These are phyloP conservation scores for Debaryomyces udenii DNA, from an alignment of 1,139 yeast genomes.

Conservation along the genomic window DNA sequence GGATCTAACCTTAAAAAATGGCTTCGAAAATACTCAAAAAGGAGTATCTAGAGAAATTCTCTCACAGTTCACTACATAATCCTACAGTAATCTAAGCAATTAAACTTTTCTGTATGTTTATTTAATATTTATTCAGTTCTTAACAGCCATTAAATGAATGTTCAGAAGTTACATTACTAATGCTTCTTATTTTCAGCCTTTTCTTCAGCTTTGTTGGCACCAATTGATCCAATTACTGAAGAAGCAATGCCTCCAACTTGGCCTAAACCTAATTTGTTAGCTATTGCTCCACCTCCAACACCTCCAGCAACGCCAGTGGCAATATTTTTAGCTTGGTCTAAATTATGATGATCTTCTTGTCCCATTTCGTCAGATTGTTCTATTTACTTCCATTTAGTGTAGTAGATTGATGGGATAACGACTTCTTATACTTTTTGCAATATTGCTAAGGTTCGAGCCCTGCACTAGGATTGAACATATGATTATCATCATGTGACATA, in stretches of 20 bases:
- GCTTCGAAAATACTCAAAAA: too few species aligned
- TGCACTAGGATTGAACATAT: neutral
- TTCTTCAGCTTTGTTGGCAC: slow-evolving; percentile 34
- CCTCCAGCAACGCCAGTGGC: slow-evolving; percentile 26
- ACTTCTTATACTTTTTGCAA: slow-evolving; percentile 4
- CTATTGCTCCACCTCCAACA: slow-evolving; percentile 23
- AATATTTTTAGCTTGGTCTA: slow-evolving; percentile 21
- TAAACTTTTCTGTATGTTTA: too few species aligned
- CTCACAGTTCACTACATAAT: too few species aligned
- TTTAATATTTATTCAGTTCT: too few species aligned
- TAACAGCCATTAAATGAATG: too few species aligned
- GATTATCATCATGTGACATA: neutral
- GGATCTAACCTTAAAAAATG: too few species aligned
- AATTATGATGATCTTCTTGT: slow-evolving; percentile 16
- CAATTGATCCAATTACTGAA: slow-evolving; percentile 40
- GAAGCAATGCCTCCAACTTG: slow-evolving; percentile 38
- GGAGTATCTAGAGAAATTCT: too few species aligned
- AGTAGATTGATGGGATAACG: too few species aligned
- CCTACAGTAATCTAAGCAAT: too few species aligned
- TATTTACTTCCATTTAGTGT: neutral
- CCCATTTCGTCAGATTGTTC: slow-evolving; percentile 15
- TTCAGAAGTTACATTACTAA: too few species aligned
- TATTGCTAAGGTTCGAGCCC: slow-evolving; percentile 8
- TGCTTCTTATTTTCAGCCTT: slow-evolving; percentile 27
- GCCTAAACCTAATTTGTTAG: slow-evolving; percentile 28